Base-by-base conservation (phyloP, 2,329 filamentous ascomycete genomes). In the Fusarium sp. region DNA sequence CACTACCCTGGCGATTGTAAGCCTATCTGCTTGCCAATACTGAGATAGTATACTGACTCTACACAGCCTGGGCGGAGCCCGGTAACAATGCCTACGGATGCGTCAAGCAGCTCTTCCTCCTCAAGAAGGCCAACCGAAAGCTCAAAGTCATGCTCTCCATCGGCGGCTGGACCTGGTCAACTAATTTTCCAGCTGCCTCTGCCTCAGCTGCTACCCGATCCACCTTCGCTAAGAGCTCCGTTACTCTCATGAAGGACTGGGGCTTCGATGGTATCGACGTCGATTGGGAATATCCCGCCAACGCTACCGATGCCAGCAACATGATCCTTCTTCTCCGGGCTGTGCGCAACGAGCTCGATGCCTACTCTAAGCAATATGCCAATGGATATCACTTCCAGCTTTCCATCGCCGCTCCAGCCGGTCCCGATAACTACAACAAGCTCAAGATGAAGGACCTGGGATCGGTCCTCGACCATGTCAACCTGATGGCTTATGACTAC, bases 141-240 rank as follows among this genome's bases (percentile, higher is more conserved):
- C 81, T 97, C 54, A 95, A 96, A 77, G 85, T 92, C 4, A 84
- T 95, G 25, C 86, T 97, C 3, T 92, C 89, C 41, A 93, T 97
- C 72, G 94, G 94, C 39, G 94, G 94, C 29, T 95, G 92, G 92
- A 94, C 92, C 0, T 95, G 93, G 80, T 93, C 92, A 2, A 82
- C 87, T 71, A 93, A 93, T 78, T 94, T 97, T 77, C 85, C 92
- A 0, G 83, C 84, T 3, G 90, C 91, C 0, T 89, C 90, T 10
- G 89, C 88, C 64, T 92, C 91, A 0, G 84, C 86, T 0, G 81
- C 85, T 7, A 70, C 71, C 5, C 87, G 93, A n/a, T 80, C 84
- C 22, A 87, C 76, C 1, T 97, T 97, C 80, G 94, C 94, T 5
- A 81, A 86, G 44, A 88, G 87, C 7, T 89, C 93, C 2, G 91